Conservation (phyloP, 305 asterid genomes). For the Fraxinus ornus region DNA sequence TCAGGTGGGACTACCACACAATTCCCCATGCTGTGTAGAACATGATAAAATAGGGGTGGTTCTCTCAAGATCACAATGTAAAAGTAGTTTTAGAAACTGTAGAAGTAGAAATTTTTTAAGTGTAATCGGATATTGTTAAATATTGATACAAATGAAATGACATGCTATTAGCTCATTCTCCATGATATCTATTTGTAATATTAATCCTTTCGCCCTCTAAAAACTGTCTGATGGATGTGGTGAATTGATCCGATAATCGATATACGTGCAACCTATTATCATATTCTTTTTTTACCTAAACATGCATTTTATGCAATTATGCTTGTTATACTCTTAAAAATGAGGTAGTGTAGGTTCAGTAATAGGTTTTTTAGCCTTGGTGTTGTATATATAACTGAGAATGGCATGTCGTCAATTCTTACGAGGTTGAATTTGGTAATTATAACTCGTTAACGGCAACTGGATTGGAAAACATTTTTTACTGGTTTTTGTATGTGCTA, state of each 20-base stretch:
- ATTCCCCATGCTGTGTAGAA: neutral
- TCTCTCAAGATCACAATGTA: neutral
- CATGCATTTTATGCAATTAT: neutral
- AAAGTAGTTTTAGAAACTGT: neutral
- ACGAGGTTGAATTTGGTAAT: neutral
- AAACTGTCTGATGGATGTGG: neutral
- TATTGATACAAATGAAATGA: neutral
- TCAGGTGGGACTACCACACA: neutral
- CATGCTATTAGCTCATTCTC: neutral
- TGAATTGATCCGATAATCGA: neutral
- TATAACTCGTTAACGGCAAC: neutral
- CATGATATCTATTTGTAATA: neutral
- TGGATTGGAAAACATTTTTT: neutral
- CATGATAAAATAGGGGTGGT: neutral
- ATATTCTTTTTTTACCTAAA: neutral
- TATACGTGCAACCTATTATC: neutral
- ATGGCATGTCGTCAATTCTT: neutral
- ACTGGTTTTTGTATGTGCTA: constrained; percentile 14
- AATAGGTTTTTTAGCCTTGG: neutral
- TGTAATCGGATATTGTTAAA: neutral
- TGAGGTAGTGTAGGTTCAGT: neutral
- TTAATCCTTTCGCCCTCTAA: neutral
- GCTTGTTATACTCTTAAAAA: neutral
- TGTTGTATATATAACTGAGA: neutral
- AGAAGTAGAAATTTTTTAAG: neutral